Evolutionary conservation across 2,329 filamentous ascomycete species (phyloP).

Genomic region (Cordyceps javanica): DNA sequence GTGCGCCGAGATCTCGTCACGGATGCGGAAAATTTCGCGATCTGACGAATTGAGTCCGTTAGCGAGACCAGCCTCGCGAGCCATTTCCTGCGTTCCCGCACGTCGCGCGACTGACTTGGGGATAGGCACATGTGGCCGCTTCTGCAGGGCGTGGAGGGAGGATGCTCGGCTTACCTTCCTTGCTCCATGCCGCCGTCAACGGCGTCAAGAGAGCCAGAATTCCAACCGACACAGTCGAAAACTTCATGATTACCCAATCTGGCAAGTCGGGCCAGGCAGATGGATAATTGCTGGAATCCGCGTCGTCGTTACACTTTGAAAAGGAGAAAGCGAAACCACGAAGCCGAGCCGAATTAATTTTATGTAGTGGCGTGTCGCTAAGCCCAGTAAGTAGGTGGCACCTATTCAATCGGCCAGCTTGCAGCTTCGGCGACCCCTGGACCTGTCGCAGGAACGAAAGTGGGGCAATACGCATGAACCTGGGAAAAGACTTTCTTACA

Average conservation of each 20-base stretch:
- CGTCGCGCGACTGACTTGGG: neutral
- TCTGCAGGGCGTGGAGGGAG: neutral
- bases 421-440: conserved; percentile 6
- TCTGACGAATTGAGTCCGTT: conserved; percentile 41
- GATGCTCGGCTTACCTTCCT: conserved; percentile 59
- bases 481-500: neutral
- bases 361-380: conserved; percentile 5
- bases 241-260: conserved; percentile 59
- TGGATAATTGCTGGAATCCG: conserved; percentile 1
- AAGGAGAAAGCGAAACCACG: neutral
- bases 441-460: conserved; percentile 3
- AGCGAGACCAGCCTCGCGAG: neutral
- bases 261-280: neutral
- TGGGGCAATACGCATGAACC: neutral
- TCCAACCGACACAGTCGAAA: conserved; percentile 59
- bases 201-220: conserved; percentile 62
- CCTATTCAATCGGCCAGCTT: conserved; percentile 8
- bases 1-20: conserved; percentile 78
- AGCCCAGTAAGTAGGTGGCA: too few species aligned
- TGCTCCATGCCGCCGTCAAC: conserved; percentile 71
- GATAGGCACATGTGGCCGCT: conserved; percentile 5
- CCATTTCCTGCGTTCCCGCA: neutral
- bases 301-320: neutral
- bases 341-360: neutral
- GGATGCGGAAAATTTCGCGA: conserved; percentile 94